Conservation (phyloP, 164 flowering plant genomes). For the Echeveria elegans region DNA sequence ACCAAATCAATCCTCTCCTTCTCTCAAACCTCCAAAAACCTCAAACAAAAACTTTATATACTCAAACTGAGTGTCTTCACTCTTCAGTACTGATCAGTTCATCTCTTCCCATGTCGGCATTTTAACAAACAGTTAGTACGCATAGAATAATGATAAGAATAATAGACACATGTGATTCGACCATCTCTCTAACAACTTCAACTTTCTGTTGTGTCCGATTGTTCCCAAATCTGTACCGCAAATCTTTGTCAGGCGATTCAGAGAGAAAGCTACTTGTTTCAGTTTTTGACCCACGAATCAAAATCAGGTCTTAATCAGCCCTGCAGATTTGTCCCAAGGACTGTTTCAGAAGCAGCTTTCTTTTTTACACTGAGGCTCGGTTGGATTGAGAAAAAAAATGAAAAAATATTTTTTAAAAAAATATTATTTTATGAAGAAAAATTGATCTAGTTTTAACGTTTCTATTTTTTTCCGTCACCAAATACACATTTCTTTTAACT, state of each 20-base stretch:
- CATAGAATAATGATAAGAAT: neutral
- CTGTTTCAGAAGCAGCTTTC: too few relatives aligned
- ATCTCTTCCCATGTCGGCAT: neutral
- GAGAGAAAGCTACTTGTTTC: too few relatives aligned
- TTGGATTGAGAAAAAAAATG: too few relatives aligned
- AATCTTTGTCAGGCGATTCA: conserved; percentile 1
- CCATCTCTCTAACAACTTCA: conserved; percentile 3
- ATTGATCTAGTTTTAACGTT: too few relatives aligned
- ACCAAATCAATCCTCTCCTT: neutral
- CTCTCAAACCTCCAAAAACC: neutral
- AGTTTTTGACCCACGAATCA: neutral
- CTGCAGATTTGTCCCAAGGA: neutral
- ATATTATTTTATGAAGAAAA: too few relatives aligned
- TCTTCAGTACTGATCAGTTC: neutral
- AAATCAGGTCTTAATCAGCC: neutral
- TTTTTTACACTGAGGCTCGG: too few relatives aligned
- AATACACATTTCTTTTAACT: too few relatives aligned
- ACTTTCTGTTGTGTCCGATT: neutral
- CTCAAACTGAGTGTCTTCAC: neutral
- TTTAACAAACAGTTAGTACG: neutral
- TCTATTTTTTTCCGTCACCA: too few relatives aligned
- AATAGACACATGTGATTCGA: neutral
- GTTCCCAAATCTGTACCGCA: conserved; percentile 2
- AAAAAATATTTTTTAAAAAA: too few relatives aligned
- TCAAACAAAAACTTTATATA: neutral